Conservation (phyloP, 106 monocot genomes). For the Allium fistulosum region DNA sequence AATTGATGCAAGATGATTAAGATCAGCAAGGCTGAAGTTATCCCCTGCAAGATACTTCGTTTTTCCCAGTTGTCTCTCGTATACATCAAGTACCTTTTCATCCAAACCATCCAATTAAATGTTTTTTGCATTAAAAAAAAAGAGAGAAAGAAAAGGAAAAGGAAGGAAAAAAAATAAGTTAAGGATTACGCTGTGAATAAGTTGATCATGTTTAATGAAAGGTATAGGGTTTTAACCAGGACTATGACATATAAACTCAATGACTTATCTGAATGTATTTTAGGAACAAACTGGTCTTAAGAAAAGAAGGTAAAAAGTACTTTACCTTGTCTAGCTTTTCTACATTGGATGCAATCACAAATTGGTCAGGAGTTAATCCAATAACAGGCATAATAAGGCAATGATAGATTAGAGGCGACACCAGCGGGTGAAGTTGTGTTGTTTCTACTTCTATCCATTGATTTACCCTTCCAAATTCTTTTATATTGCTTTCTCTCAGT, state of each 20-base stretch:
- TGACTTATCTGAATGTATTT: too few species aligned
- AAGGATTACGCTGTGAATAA: too few species aligned
- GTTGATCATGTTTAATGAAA: too few species aligned
- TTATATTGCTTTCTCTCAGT: constrained; percentile 1
- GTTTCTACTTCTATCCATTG: constrained; percentile 40
- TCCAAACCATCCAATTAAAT: too few species aligned
- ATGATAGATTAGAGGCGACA: constrained; percentile 22
- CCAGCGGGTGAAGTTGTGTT: constrained; percentile 24
- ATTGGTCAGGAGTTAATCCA: constrained; percentile 24
- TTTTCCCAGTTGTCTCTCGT: constrained; percentile 32
- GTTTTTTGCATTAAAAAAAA: too few species aligned
- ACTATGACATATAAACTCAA: too few species aligned
- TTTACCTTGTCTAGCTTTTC: constrained; percentile 19
- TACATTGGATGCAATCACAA: constrained; percentile 14
- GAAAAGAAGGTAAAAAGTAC: too few species aligned
- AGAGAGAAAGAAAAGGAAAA: too few species aligned
- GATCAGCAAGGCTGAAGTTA: constrained; percentile 44
- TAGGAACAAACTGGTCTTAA: too few species aligned
- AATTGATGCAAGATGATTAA: constrained; percentile 28
- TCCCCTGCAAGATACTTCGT: constrained; percentile 45
- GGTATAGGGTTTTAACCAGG: too few species aligned
- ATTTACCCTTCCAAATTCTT: background rate
- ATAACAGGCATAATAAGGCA: constrained; percentile 19
- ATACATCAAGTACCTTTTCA: constrained; percentile 50
- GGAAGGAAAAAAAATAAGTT: too few species aligned